Evolutionary conservation across 163 green algal species (phyloP), one percentile per base, ranked within the genome.

Genomic region (Chlorella variabilis): DNA sequence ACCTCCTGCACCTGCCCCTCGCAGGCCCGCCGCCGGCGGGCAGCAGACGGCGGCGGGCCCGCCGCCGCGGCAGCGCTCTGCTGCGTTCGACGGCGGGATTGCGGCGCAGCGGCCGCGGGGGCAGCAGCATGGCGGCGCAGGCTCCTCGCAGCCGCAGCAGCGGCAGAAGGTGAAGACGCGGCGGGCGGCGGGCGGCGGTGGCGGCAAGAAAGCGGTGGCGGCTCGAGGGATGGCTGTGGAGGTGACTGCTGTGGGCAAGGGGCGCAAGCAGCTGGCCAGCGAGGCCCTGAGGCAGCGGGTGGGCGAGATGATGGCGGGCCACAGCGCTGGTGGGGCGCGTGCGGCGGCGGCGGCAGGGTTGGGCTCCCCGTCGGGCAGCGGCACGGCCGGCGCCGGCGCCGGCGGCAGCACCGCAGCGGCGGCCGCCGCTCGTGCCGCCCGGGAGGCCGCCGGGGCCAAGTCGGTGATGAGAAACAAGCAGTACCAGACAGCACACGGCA

Each of bases 221-320:
- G 74, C n/a, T 9, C 74, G 74, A 6, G 39, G 74, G 27, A 80
- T 71, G 56, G 74, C 74, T 17, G 15, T 71, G 29, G 74, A 80
- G 39, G 74, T 80, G 38, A 70, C 74, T 1, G 58, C 74, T 0
- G 33, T 77, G 25, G 59, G 80, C 71, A 81, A 81, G 45, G 80
- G 61, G 2, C 70, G 80, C 51, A 85, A 85, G 48, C 71, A 81
- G 80, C 23, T 81, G 48, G 80, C 80, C 9, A 75, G 25, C 27
- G 80, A 69, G 11, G 71, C 71, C 6, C 71, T 85, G 41, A 21
- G 51, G 33, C 29, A 76, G 34, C 33, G 70, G 4, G 69, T 83
- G 25, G 61, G 66, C 0, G 54, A 83, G 25, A 54, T 76, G 27
- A 38, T 83, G 41, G 23, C 48, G 9, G n/a, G 21, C 2, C 34